Evolutionary conservation across 352 stramenopile genomes (phyloP), one percentile per base, ranked within the genome.

Genomic region (Salisapilia sapeloensis): DNA sequence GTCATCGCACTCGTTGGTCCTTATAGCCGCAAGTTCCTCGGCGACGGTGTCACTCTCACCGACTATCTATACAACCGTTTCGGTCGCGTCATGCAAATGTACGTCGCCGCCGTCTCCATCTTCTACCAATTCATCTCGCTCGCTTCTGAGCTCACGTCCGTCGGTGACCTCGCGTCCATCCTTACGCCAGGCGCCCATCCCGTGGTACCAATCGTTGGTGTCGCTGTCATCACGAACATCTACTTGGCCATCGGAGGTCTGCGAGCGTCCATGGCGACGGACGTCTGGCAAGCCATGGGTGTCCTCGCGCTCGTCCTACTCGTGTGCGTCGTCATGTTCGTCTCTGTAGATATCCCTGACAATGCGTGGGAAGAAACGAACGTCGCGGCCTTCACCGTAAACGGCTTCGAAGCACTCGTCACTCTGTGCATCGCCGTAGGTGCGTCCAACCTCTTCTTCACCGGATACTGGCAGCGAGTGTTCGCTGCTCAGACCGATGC

Each of bases 51-150:
- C 26, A 85, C 65, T 30, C 58, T 85, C 48, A 79, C 58, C 17
- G 65, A 85, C 42, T 75, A 74, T 19, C 53, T 76, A 29, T 44
- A 50, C 50, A 54, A 46, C 23, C 60, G 66, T 17, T 86, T 75
- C 34, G 66, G 65, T 19, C 59, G 62, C 27, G 26, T 53, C 14
- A 78, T 79, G 61, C 65, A 85, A 28, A 45, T 66, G 7, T 81
- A 81, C 50, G 48, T 79, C 15, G 49, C 51, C 11, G 46, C 75
- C 37, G 66, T 82, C 29, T 60, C 70, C 12, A 48, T 81, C 23
- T 82, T 86, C 33, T 82, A 77, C 57, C 70, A 86, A 51, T 80
- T 85, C 37, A 79, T 85, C 50, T 85, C 60, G 24, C 43, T 85
- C 13, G 60, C 56, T 4, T 80, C 65, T 4, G 70, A 85, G 44